Evolutionary conservation across 495 filamentous ascomycete species (phyloP).

Genomic region (Penicillium fimorum): DNA sequence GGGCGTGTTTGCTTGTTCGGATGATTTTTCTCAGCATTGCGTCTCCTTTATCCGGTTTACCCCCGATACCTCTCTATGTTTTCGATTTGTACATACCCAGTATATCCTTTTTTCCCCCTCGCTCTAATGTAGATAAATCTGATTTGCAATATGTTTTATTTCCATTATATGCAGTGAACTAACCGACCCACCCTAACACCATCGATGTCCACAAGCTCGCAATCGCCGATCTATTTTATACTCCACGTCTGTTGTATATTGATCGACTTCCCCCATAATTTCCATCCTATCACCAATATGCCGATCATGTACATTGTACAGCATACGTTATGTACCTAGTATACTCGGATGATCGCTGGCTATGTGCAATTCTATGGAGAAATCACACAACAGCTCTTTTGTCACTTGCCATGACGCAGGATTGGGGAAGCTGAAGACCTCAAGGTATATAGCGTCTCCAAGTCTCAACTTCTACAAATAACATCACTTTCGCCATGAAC

Average conservation of each 20-base stretch:
- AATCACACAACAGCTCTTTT: constrained; percentile 22
- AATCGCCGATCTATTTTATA: background rate
- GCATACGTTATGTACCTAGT: background rate
- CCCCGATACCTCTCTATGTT: constrained; percentile 6
- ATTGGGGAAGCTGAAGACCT: background rate
- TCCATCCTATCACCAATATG: background rate
- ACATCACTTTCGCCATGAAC: constrained; percentile 3
- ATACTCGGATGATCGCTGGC: background rate
- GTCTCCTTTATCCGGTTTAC: background rate
- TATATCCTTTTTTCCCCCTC: background rate
- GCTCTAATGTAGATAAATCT: background rate
- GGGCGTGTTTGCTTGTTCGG: background rate
- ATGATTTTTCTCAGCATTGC: background rate
- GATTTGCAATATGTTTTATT: background rate
- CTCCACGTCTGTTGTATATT: background rate
- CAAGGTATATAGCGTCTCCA: constrained; percentile 7
- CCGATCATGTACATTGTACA: constrained; percentile 6
- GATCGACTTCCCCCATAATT: background rate
- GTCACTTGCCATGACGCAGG: constrained; percentile 2
- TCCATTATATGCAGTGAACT: background rate
- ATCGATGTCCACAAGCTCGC: constrained; percentile 7
- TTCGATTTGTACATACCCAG: constrained; percentile 7
- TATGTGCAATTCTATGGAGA: constrained; percentile 20
- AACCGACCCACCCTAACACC: constrained; percentile 14
- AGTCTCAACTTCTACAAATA: background rate